These are phyloP conservation scores for Chlorophyllum brunneum DNA, from an alignment of 768 basidiomycete genomes.

Conservation along the genomic window DNA sequence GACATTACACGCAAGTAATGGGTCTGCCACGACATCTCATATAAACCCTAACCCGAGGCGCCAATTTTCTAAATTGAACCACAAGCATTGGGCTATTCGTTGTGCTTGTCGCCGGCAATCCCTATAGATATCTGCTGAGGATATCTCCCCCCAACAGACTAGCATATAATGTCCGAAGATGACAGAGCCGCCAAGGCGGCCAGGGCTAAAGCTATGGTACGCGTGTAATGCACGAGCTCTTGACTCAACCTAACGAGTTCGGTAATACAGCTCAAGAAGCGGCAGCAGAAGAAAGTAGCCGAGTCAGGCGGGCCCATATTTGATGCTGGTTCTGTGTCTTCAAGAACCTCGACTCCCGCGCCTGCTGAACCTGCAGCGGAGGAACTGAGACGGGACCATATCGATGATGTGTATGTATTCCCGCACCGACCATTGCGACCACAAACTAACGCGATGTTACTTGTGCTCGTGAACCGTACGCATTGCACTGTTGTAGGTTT, in stretches of 20 bases:
- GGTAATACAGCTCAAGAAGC: conserved; percentile 66
- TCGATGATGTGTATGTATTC: conserved; percentile 63
- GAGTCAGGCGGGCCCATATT: conserved; percentile 30
- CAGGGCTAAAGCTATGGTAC: conserved; percentile 78
- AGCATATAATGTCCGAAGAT: conserved; percentile 55
- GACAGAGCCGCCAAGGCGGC: conserved; percentile 82
- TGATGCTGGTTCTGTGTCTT: conserved; percentile 34
- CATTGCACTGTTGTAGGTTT: background rate
- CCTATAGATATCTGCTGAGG: background rate
- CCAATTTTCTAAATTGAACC: no score
- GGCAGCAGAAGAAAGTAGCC: conserved; percentile 67
- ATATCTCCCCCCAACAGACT: background rate
- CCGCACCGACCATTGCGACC: background rate
- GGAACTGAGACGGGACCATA: conserved; percentile 35
- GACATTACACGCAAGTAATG: no score
- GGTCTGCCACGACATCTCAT: no score
- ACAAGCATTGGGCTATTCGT: no score
- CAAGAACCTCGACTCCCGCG: conserved; percentile 48
- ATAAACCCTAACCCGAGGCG: no score
- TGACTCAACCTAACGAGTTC: background rate
- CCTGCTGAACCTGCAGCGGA: conserved; percentile 32
- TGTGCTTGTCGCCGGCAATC: background rate
- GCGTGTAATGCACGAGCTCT: conserved; percentile 16
- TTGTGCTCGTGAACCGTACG: no score
- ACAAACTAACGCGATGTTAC: background rate